Base-by-base conservation (phyloP, 139 green algal species). In the Gonium pectorale region DNA sequence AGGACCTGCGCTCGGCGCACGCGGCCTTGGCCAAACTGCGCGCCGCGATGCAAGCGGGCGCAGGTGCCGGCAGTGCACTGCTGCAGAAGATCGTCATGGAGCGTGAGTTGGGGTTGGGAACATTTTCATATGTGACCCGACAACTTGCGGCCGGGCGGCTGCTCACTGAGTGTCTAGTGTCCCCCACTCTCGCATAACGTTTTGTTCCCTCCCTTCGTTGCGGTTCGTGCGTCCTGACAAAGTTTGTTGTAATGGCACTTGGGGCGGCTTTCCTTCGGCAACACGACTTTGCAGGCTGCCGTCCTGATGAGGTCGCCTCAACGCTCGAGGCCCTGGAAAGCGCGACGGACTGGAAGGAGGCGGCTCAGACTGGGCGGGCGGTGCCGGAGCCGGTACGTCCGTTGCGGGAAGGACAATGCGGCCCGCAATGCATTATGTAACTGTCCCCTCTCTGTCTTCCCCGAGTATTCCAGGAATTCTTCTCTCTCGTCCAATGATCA, bases 341-440 rank as follows among this genome's bases (percentile, higher is more conserved):
- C 15, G 93, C 92, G 4, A 90, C 94, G 29, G 92, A 99, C 90
- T 99, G 97, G 97, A 84, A 88, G 7, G 87, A 93, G 67, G 97
- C 97, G 2, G 90, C 95, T 60, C 40, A 51, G 24, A 91, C 56
- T 3, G 97, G 97, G 1, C 86, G 94, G n/a, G 92, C 98, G 27
- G 86, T 94, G 35, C 95, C 96, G 21, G 79, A 70, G 41, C 38
- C 81, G 80, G 91, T 90, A 56, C 33, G n/a, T n/a, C n/a, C n/a
- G n/a, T n/a, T n/a, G n/a, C n/a, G n/a, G n/a, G n/a, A n/a, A n/a
- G n/a, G n/a, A n/a, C n/a, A n/a, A n/a, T n/a, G n/a, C n/a, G n/a
- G n/a, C n/a, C n/a, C n/a, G n/a, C n/a, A n/a, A n/a, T n/a, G n/a
- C n/a, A n/a, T n/a, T n/a, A n/a, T n/a, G n/a, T n/a, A n/a, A n/a